These are phyloP conservation scores for Cymbopogon citratus DNA, from an alignment of 176 grass and related monocot species.

Conservation along the genomic window DNA sequence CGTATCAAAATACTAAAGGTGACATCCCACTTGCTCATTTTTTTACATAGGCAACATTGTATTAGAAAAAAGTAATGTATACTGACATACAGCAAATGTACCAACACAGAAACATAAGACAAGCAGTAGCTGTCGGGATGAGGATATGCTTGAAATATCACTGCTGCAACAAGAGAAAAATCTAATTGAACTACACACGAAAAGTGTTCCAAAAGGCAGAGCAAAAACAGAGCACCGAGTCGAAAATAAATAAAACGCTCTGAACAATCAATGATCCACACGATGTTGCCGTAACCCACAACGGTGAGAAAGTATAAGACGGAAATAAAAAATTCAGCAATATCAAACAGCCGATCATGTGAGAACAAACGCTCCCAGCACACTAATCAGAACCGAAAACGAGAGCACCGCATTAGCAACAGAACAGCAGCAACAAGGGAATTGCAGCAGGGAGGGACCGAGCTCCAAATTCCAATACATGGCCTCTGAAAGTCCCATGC, in stretches of 20 bases:
- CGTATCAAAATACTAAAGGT: neutral
- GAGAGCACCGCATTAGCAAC: neutral
- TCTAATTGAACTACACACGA: neutral
- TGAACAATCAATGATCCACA: neutral
- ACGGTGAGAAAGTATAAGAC: neutral
- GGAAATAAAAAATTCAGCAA: no score
- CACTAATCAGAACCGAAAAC: neutral
- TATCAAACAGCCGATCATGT: neutral
- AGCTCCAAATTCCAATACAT: neutral
- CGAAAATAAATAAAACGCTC: neutral
- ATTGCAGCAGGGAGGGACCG: neutral
- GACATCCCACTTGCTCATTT: neutral
- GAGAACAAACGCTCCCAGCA: neutral
- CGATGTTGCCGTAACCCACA: neutral
- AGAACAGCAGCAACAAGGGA: neutral
- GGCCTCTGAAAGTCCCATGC: neutral
- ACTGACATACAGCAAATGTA: neutral
- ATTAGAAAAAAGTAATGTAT: neutral
- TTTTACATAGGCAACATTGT: neutral
- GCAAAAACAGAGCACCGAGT: constrained; percentile 15
- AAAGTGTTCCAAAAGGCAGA: neutral
- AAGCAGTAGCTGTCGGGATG: neutral
- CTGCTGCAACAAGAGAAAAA: neutral
- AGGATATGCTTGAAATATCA: neutral
- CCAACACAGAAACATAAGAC: neutral